Evolutionary conservation across 768 basidiomycete species (phyloP).

Genomic region (Rhodotorula paludigena): DNA sequence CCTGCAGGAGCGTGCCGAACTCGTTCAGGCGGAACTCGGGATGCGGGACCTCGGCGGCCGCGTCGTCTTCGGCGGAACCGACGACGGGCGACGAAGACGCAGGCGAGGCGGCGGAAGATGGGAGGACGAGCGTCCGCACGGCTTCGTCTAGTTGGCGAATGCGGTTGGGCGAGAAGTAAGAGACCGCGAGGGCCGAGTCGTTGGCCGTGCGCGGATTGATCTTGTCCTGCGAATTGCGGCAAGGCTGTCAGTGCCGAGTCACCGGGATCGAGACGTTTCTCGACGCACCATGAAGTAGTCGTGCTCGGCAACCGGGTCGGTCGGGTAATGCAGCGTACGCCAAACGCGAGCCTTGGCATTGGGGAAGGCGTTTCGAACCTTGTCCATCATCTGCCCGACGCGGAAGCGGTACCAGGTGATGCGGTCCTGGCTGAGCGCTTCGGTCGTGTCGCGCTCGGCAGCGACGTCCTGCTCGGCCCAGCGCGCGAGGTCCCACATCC

Average conservation of each 20-base stretch:
- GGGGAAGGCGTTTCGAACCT: slow-evolving; percentile 35
- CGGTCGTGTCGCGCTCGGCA: slow-evolving; percentile 17
- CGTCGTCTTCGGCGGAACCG: background rate
- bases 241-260: too few relatives aligned
- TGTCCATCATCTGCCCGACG: slow-evolving; percentile 31
- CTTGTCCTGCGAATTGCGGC: slow-evolving; percentile 36
- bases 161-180: slow-evolving; percentile 37
- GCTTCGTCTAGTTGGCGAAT: slow-evolving; percentile 40
- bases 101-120: background rate
- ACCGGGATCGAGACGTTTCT: too few relatives aligned
- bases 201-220: slow-evolving; percentile 23
- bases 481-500: slow-evolving; percentile 41
- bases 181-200: slow-evolving; percentile 7
- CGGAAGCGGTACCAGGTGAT: slow-evolving; percentile 40
- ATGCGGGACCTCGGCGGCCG: slow-evolving; percentile 6
- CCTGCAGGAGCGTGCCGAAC: slow-evolving; percentile 38
- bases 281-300: slow-evolving; percentile 43
- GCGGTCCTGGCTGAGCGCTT: slow-evolving; percentile 32
- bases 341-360: slow-evolving; percentile 35
- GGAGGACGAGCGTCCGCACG: slow-evolving; percentile 38
- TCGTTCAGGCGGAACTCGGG: slow-evolving; percentile 38
- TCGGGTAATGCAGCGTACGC: slow-evolving; percentile 37
- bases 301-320: slow-evolving; percentile 38
- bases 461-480: slow-evolving; percentile 41
- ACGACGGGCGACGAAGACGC: background rate